Evolutionary conservation across 371 early-diverging fungal genomes (phyloP).

Genomic region (Haplosporangium sp.): DNA sequence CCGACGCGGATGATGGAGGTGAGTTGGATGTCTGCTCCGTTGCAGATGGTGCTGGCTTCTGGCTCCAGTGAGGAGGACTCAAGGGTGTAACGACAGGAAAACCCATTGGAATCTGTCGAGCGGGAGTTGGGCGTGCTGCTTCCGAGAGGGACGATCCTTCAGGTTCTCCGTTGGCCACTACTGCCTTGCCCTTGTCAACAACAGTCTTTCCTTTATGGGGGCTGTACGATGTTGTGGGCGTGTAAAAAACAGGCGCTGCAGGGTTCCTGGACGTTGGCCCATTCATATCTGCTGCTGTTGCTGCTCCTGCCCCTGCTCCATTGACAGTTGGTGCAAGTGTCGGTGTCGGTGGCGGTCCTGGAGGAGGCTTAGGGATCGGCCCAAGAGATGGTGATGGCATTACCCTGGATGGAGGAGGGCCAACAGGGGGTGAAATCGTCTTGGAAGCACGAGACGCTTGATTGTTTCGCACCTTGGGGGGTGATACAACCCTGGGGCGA

Average conservation of each 20-base stretch:
- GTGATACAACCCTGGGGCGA: conserved; percentile 20
- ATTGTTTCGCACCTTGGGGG: conserved; percentile 13
- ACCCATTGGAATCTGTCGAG: conserved; percentile 38
- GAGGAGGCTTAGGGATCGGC: conserved; percentile 16
- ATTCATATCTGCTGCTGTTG: neutral
- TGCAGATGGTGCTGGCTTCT: conserved; percentile 9
- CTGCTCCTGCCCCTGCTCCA: neutral
- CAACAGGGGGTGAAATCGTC: conserved; percentile 34
- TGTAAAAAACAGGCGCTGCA: conserved; percentile 1
- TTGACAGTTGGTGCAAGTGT: conserved; percentile 10
- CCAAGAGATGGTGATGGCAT: conserved; percentile 17
- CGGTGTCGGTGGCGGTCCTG: conserved; percentile 16
- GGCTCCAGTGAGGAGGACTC: conserved; percentile 30
- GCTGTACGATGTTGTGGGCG: conserved; percentile 6
- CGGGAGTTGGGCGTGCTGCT: conserved; percentile 32
- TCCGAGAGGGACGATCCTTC: conserved; percentile 11
- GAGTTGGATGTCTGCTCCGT: conserved; percentile 1
- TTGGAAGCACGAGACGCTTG: conserved; percentile 21
- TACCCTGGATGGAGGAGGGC: conserved; percentile 18
- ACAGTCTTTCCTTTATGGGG: conserved; percentile 2
- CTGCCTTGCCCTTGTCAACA: neutral
- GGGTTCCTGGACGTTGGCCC: conserved; percentile 1
- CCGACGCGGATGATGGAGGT: conserved; percentile 7
- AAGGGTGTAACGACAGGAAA: conserved; percentile 41
- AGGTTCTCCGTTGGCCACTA: neutral